Evolutionary conservation across 139 green algal genomes (phyloP).

Genomic region (Tetraselmis striata): DNA sequence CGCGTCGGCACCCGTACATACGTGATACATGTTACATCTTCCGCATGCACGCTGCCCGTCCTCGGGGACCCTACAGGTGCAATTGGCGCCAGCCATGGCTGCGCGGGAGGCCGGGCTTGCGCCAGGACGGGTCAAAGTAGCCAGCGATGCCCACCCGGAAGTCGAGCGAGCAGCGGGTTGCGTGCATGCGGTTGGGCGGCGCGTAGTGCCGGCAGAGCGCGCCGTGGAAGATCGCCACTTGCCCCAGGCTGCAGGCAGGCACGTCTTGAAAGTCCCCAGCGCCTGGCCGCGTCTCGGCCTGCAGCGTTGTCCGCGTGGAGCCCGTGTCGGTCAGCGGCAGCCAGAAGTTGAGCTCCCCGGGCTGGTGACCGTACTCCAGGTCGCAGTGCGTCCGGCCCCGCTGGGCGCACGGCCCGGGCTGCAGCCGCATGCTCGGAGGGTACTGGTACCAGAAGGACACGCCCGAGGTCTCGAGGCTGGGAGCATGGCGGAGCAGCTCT

Average conservation of each 20-base stretch:
- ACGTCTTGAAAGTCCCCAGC: background rate
- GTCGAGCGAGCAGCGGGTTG: background rate
- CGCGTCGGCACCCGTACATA: no score
- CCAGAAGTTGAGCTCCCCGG: conserved; percentile 11
- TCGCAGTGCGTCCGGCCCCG: background rate
- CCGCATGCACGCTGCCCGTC: no score
- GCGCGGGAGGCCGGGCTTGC: background rate
- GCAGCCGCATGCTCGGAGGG: conserved; percentile 2
- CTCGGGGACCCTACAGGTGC: background rate
- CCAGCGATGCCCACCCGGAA: conserved; percentile 3
- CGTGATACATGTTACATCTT: no score
- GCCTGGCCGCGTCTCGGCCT: background rate
- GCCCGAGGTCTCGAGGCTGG: background rate
- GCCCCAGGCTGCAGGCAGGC: background rate
- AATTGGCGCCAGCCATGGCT: background rate
- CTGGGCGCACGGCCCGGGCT: conserved; percentile 3
- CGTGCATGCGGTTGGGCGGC: background rate
- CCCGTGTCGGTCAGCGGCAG: background rate
- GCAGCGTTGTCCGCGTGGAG: background rate
- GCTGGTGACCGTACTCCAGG: conserved; percentile 6
- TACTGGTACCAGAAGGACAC: conserved; percentile 1
- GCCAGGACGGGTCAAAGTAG: conserved; percentile 5
- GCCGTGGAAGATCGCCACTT: conserved; percentile 6
- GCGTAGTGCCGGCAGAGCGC: background rate
- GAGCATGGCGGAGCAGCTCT: background rate